Evolutionary conservation across 2,329 filamentous ascomycete genomes (phyloP).

Genomic region (Nemania diffusa): DNA sequence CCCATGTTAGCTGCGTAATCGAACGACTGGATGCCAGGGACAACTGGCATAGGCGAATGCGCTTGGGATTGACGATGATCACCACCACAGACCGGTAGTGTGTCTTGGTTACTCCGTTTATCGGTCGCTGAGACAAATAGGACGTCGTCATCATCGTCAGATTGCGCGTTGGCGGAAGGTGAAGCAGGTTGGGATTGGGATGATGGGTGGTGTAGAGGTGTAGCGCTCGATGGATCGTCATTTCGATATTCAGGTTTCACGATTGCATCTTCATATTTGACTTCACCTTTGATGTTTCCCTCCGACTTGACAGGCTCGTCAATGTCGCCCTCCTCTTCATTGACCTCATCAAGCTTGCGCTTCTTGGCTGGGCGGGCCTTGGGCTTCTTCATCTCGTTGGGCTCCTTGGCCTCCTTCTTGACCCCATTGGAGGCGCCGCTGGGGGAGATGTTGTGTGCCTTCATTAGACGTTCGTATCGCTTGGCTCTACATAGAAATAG

Average conservation of each 20-base stretch:
- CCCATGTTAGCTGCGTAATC: conserved; percentile 47
- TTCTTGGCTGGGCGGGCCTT: conserved; percentile 46
- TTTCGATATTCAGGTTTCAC: conserved; percentile 47
- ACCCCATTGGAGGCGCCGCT: conserved; percentile 43
- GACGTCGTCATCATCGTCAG: conserved; percentile 48
- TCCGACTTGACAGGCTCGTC: conserved; percentile 46
- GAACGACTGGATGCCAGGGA: conserved; percentile 42
- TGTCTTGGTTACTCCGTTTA: conserved; percentile 35
- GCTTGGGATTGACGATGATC: conserved; percentile 34
- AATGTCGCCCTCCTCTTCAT: conserved; percentile 50
- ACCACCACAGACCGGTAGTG: conserved; percentile 18
- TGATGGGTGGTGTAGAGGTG: conserved; percentile 20
- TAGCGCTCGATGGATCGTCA: conserved; percentile 29
- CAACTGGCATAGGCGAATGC: conserved; percentile 33
- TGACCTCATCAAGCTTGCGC: conserved; percentile 51
- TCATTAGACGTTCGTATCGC: conserved; percentile 74
- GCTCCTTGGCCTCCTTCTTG: conserved; percentile 44
- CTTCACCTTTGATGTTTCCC: conserved; percentile 48
- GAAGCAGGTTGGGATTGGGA: conserved; percentile 26
- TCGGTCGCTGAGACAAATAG: conserved; percentile 45
- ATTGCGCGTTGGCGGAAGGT: conserved; percentile 25
- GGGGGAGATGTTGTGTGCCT: conserved; percentile 61
- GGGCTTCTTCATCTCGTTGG: conserved; percentile 25
- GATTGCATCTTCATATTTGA: conserved; percentile 49
- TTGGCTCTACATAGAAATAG: conserved; percentile 63